Evolutionary conservation across 495 filamentous ascomycete genomes (phyloP).

Genomic region (Collariella sp.): DNA sequence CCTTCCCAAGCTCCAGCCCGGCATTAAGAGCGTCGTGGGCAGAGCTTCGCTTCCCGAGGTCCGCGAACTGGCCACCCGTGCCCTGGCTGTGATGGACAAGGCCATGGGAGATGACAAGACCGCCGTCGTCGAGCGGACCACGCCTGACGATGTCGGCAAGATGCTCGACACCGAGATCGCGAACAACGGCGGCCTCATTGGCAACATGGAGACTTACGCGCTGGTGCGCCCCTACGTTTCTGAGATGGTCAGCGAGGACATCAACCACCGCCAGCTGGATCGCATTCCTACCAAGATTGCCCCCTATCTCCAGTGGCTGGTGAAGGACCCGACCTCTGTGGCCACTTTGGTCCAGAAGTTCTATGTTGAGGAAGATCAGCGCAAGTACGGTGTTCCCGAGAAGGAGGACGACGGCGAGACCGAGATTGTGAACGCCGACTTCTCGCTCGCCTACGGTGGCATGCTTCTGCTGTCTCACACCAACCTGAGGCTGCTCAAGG

Average conservation of each 20-base stretch:
- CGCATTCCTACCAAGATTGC: constrained; percentile 57
- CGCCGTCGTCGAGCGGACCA: constrained; percentile 58
- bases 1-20: constrained; percentile 89
- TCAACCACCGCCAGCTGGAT: constrained; percentile 70
- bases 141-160: constrained; percentile 64
- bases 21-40: constrained; percentile 80
- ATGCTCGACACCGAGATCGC: constrained; percentile 68
- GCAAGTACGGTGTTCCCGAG: constrained; percentile 75
- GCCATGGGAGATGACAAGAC: constrained; percentile 71
- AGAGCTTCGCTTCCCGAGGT: constrained; percentile 92
- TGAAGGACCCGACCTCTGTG: constrained; percentile 52
- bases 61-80: constrained; percentile 76
- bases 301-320: constrained; percentile 67
- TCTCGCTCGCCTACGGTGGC: constrained; percentile 95
- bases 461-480: constrained; percentile 97
- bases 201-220: constrained; percentile 57
- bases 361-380: constrained; percentile 73
- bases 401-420: constrained; percentile 75
- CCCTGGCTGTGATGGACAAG: constrained; percentile 81
- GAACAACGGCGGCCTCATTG: constrained; percentile 52
- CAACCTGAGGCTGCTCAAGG: constrained; percentile 87
- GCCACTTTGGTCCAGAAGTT: constrained; percentile 57
- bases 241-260: constrained; percentile 80
- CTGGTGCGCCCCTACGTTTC: constrained; percentile 65
- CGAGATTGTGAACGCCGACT: constrained; percentile 96